Percentiles rank a stretch among this genome's conserved stretches.
phyloP scores from a whole-genome alignment of 768 basidiomycete species.

The Lactifluus echinatus region DNA sequence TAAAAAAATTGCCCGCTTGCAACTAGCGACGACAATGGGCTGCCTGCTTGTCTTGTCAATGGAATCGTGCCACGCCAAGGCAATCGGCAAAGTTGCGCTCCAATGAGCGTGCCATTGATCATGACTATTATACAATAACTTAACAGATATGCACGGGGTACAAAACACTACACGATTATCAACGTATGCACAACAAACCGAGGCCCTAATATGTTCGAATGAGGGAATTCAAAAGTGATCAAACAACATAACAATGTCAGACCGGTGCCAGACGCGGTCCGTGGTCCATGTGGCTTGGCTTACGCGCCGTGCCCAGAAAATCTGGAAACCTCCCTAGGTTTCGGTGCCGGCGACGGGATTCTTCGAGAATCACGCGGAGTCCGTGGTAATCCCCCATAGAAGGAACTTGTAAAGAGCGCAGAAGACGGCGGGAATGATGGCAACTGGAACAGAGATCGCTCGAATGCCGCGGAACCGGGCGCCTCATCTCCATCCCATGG shows the following conservation, averaged over 20 bases:
- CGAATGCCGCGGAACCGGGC: neutral
- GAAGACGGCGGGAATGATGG: neutral
- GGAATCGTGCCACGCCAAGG: no score
- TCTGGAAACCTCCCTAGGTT: neutral
- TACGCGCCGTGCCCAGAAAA: no score
- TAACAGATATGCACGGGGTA: no score
- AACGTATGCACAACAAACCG: no score
- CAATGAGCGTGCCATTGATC: no score
- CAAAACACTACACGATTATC: no score
- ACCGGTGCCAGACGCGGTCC: neutral
- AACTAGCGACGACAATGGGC: no score
- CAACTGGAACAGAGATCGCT: neutral
- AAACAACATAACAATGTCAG: neutral
- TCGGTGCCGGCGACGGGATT: neutral
- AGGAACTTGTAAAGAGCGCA: neutral
- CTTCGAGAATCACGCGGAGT: neutral
- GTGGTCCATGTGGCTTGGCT: no score
- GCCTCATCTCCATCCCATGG: conserved; percentile 1
- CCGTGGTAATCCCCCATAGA: neutral
- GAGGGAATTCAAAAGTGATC: neutral
- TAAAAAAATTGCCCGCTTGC: no score
- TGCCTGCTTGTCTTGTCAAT: no score
- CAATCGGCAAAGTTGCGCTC: no score
- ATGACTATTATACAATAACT: no score
- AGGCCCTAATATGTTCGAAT: neutral